Conservation (phyloP, 805 yeast species). For the Ogataea nitratoaversa region DNA sequence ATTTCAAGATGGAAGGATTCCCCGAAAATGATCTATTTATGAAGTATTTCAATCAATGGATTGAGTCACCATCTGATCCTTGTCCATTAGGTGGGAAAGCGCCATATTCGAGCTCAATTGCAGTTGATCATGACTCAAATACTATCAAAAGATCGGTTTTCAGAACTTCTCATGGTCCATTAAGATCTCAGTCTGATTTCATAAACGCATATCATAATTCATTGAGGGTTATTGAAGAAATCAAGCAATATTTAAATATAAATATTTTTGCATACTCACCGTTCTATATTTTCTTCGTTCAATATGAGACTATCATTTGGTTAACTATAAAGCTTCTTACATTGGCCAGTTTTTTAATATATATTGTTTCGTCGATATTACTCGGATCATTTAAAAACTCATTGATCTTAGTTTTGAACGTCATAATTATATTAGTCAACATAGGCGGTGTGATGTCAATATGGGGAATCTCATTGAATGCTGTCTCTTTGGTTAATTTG, state of each 20-base stretch:
- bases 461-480: slow-evolving; percentile 77
- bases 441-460: slow-evolving; percentile 78
- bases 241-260: slow-evolving; percentile 37
- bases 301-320: slow-evolving; percentile 64
- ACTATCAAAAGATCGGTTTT: slow-evolving; percentile 58
- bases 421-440: slow-evolving; percentile 60
- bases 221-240: slow-evolving; percentile 56
- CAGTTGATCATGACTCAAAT: slow-evolving; percentile 35
- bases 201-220: slow-evolving; percentile 76
- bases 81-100: slow-evolving; percentile 97
- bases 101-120: slow-evolving; percentile 66
- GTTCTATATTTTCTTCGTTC: slow-evolving; percentile 89
- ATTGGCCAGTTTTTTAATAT: slow-evolving; percentile 47
- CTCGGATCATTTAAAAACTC: slow-evolving; percentile 69
- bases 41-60: slow-evolving; percentile 76
- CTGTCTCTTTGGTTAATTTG: slow-evolving; percentile 83
- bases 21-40: slow-evolving; percentile 71
- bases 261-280: slow-evolving; percentile 87
- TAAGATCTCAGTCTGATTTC: slow-evolving; percentile 79
- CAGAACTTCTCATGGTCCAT: slow-evolving; percentile 73
- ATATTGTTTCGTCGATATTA: slow-evolving; percentile 48
- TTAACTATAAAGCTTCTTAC: slow-evolving; percentile 52
- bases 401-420: slow-evolving; percentile 49
- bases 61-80: slow-evolving; percentile 72
- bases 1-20: slow-evolving; percentile 72